Evolutionary conservation across 768 basidiomycete species (phyloP).

Genomic region (Exsudoporus frostii): DNA sequence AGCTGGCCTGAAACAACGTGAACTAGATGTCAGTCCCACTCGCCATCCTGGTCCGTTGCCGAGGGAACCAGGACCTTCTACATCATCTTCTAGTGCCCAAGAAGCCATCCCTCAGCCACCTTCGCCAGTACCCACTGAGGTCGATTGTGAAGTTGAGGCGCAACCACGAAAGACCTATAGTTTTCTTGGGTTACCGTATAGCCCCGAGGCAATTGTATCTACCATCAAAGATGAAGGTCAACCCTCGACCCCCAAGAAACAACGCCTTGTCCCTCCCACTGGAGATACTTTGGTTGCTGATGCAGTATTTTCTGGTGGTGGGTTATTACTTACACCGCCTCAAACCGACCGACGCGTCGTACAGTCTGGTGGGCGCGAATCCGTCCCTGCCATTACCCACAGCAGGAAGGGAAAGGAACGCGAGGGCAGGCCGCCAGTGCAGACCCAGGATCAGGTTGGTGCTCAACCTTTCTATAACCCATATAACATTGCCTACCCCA

Average conservation of each 20-base stretch:
- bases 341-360: constrained; percentile 17
- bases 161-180: constrained; percentile 14
- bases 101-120: constrained; percentile 19
- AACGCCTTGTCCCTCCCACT: constrained; percentile 3
- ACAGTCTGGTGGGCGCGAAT: background rate
- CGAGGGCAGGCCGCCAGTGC: background rate
- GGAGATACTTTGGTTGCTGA: background rate
- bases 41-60: constrained; percentile 5
- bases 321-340: constrained; percentile 26
- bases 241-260: constrained; percentile 27
- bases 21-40: constrained; percentile 9
- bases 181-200: constrained; percentile 24
- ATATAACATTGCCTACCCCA: background rate
- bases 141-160: constrained; percentile 18
- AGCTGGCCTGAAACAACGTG: constrained; percentile 16
- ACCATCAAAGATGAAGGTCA: constrained; percentile 11
- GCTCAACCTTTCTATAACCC: background rate
- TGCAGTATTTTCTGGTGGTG: background rate
- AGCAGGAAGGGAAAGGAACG: constrained; percentile 31
- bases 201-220: constrained; percentile 8
- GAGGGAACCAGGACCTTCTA: constrained; percentile 1
- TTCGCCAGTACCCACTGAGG: constrained; percentile 26
- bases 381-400: constrained; percentile 1
- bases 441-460: constrained; percentile 15
- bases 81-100: background rate